These are phyloP conservation scores for Chalciporus piperatus DNA, from an alignment of 768 basidiomycete species.

Conservation along the genomic window DNA sequence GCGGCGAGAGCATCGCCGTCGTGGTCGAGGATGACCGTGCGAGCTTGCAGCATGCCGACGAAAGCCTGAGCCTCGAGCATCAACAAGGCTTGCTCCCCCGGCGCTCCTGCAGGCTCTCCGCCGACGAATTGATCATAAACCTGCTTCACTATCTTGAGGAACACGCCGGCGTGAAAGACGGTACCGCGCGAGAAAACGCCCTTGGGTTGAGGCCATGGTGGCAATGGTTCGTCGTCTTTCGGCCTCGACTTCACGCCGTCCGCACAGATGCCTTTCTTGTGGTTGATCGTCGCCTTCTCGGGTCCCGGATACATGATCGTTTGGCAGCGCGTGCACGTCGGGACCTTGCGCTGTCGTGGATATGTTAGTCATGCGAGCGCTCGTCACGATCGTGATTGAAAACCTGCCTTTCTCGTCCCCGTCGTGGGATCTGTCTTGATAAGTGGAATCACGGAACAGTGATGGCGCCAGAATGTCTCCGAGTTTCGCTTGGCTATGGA, in stretches of 20 bases:
- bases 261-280: background rate
- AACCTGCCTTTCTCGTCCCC: background rate
- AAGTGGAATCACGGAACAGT: background rate
- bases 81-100: background rate
- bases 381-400: background rate
- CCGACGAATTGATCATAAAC: background rate
- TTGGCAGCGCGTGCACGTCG: background rate
- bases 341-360: background rate
- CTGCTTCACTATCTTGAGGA: background rate
- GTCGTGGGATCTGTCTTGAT: background rate
- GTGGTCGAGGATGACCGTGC: background rate
- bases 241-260: background rate
- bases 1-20: background rate
- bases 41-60: background rate
- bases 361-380: background rate
- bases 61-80: background rate
- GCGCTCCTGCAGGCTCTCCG: background rate
- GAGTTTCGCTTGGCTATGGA: background rate
- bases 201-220: background rate
- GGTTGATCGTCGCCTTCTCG: background rate
- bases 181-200: background rate
- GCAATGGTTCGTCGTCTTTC: background rate
- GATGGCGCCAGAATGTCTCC: background rate
- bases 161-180: background rate
- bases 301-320: constrained; percentile 4